Evolutionary conservation across 805 yeast genomes (phyloP), one percentile per base, ranked within the genome.

Genomic region (Pichia californica): DNA sequence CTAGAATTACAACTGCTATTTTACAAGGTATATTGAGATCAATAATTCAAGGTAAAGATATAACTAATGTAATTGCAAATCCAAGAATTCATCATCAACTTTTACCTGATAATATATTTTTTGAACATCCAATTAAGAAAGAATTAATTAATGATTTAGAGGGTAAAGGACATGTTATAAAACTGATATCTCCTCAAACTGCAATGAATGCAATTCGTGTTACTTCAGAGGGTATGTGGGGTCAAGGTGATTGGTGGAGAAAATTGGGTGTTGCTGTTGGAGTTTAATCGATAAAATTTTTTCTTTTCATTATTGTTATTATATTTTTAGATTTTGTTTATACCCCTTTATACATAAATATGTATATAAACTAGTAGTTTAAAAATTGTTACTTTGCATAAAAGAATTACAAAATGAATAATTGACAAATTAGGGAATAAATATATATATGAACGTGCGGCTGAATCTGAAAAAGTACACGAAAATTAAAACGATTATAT

Each of bases 1-100:
- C 93, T 7, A 69, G 93, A 43, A 91, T 91, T 40, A 71, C 84
- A 13, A 86, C 96, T 0, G 77, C 94, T 1, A 78, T 91, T 4
- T 73, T 91, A 44, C 93, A 88, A 59, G 88, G 91, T 0, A 73
- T 91, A 15, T 71, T 85, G 1, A 66, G 96, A 41, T 65, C 69
- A 3, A 79, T 81, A 49, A 77, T 76, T 57, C 76, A 79, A 55
- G 62, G 72, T 2, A 58, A 77, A 65, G 70, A 80, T 1, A 57
- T 88, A 4, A 64, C 87, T 19, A 81, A 85, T 43, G 71, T 88
- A 0, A 72, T 89, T 19, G 77, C 95, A 0, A 81, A 66, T 54
- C 97, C 97, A 1, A 67, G 99, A 41, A 38, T 87, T 10, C 98
- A 91, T 59, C 96, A 91, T 59, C 99, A 91, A 61, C 71, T 91